Evolutionary conservation across 1,284 basidiomycete species (phyloP).

Genomic region (Marasmius fiardii): DNA sequence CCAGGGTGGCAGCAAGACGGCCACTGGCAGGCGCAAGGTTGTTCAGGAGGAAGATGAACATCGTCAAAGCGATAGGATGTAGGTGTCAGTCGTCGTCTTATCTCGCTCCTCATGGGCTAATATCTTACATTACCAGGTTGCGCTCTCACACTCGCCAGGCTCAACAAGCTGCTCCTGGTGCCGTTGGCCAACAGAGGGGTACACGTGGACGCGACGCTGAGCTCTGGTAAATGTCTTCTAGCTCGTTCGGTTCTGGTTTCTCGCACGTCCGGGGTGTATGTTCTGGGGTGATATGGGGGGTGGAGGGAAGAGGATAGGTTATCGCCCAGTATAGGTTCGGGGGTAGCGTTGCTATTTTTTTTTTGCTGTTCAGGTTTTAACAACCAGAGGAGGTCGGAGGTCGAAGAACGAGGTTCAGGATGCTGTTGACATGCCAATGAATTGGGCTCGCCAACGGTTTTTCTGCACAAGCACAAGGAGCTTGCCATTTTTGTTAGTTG

Average conservation of each 20-base stretch:
- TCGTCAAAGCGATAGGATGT: constrained; percentile 77
- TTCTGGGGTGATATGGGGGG: constrained; percentile 54
- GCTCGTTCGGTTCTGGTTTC: constrained; percentile 24
- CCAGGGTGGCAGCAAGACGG: constrained; percentile 60
- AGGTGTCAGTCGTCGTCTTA: constrained; percentile 30
- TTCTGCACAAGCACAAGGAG: not conserved
- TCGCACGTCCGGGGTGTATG: constrained; percentile 51
- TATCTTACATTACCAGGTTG: constrained; percentile 48
- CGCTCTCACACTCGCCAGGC: constrained; percentile 82
- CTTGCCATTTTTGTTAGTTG: not conserved
- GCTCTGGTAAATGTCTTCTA: constrained; percentile 60
- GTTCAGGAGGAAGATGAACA: constrained; percentile 79
- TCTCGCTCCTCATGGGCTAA: constrained; percentile 16
- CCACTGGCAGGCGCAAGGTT: constrained; percentile 66
- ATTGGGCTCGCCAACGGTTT: constrained; percentile 2
- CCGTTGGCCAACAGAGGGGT: constrained; percentile 60
- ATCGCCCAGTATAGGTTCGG: constrained; percentile 48
- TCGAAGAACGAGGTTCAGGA: constrained; percentile 9
- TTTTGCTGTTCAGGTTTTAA: constrained; percentile 18
- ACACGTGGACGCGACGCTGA: constrained; percentile 63
- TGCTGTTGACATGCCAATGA: not conserved
- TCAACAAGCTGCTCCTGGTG: constrained; percentile 58
- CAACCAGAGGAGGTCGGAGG: constrained; percentile 14
- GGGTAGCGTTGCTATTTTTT: constrained; percentile 22
- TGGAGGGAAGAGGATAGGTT: constrained; percentile 52